phyloP scores from a whole-genome alignment of 371 early-diverging fungal genomes.

The Mucor lusitanicus region DNA sequence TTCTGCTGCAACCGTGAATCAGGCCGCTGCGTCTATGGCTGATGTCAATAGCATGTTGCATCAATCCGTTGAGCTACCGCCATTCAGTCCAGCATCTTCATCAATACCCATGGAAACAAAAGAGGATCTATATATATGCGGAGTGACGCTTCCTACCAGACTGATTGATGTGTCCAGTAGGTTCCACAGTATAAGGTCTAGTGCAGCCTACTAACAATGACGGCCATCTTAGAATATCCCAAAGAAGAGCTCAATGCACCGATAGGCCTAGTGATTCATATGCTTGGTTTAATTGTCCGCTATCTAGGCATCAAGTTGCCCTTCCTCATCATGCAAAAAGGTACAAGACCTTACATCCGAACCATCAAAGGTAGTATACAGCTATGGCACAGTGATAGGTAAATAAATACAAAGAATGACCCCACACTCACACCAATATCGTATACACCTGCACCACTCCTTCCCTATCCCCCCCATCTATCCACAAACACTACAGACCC shows the following conservation, averaged over 20 bases:
- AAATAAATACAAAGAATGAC: conserved; percentile 14
- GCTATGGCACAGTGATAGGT: conserved; percentile 25
- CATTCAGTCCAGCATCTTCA: neutral
- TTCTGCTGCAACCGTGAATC: neutral
- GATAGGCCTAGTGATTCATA: conserved; percentile 77
- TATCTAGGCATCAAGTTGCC: conserved; percentile 82
- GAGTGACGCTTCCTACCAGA: conserved; percentile 45
- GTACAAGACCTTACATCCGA: conserved; percentile 53
- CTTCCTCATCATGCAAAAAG: conserved; percentile 59
- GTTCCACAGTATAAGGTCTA: neutral
- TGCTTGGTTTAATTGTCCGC: conserved; percentile 74
- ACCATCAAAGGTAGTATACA: conserved; percentile 18
- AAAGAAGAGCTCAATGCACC: conserved; percentile 84
- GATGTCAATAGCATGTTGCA: conserved; percentile 7
- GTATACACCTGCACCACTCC: neutral
- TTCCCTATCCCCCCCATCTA: neutral
- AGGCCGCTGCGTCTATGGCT: neutral
- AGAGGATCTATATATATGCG: conserved; percentile 62
- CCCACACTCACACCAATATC: neutral
- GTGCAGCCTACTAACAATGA: neutral
- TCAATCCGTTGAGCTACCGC: neutral
- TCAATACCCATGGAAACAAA: conserved; percentile 1
- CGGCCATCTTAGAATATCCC: conserved; percentile 23
- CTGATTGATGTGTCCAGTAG: conserved; percentile 50
- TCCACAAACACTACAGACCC: neutral